Evolutionary conservation across 1,284 basidiomycete genomes (phyloP).

Genomic region (Uromyces viciae-fabae): DNA sequence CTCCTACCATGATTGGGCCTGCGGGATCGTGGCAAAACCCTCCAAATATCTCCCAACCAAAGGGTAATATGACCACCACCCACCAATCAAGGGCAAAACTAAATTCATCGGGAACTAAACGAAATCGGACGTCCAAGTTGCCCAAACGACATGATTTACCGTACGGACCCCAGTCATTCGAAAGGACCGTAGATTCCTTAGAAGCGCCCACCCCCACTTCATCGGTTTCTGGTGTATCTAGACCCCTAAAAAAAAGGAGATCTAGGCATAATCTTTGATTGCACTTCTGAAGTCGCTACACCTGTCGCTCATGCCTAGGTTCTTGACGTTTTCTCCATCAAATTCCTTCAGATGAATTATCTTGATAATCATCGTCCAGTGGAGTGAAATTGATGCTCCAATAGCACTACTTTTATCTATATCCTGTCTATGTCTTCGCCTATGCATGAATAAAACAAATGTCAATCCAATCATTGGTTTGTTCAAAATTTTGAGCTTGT

Average conservation of each 20-base stretch:
- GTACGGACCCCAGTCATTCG: background rate
- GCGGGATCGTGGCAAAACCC: background rate
- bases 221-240: background rate
- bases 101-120: background rate
- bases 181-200: background rate
- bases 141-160: background rate
- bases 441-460: too few species aligned
- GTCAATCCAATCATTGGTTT: too few species aligned
- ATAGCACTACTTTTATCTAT: too few species aligned
- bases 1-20: background rate
- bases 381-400: too few species aligned
- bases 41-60: background rate
- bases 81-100: background rate
- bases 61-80: background rate
- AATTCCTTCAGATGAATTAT: too few species aligned
- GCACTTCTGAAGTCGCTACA: too few species aligned
- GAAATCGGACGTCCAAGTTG: background rate
- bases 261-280: background rate
- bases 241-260: slow-evolving; percentile 11
- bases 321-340: too few species aligned
- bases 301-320: too few species aligned
- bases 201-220: background rate
- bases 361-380: too few species aligned
- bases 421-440: too few species aligned
- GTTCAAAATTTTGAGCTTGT: too few species aligned